A percentile compares a stretch with the other conserved stretches of the same genome.
Evolutionary conservation across 768 basidiomycete species (phyloP).

Genomic region (Fistulinella prunicolor): DNA sequence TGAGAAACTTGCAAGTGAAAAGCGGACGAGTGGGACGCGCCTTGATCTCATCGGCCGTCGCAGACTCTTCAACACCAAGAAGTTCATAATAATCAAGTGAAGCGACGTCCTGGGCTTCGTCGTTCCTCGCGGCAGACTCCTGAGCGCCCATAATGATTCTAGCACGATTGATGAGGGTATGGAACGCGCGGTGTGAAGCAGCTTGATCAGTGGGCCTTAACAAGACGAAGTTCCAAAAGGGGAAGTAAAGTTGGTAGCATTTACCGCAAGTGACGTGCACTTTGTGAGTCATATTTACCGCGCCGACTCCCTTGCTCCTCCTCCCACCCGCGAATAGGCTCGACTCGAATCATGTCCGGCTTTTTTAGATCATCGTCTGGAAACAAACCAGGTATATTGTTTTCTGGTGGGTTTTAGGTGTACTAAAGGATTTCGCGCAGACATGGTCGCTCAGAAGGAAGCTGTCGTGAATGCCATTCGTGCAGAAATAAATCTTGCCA

Average conservation of each 20-base stretch:
- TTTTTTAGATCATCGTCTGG: slow-evolving; percentile 43
- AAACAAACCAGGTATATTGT: slow-evolving; percentile 26
- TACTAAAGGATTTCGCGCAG: slow-evolving; percentile 21
- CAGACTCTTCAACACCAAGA: slow-evolving; percentile 76
- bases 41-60: slow-evolving; percentile 87
- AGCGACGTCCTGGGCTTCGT: slow-evolving; percentile 23
- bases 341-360: slow-evolving; percentile 49
- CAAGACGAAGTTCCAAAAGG: slow-evolving; percentile 14
- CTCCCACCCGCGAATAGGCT: too few relatives aligned
- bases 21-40: slow-evolving; percentile 34
- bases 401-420: not conserved
- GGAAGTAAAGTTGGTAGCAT: not conserved
- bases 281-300: too few relatives aligned
- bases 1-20: slow-evolving; percentile 2
- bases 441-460: slow-evolving; percentile 39
- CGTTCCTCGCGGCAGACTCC: slow-evolving; percentile 52
- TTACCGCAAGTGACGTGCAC: too few relatives aligned
- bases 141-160: slow-evolving; percentile 57
- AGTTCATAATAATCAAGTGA: slow-evolving; percentile 77
- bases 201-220: too few relatives aligned
- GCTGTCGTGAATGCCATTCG: slow-evolving; percentile 60
- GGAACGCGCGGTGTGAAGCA: too few relatives aligned
- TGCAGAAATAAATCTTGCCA: slow-evolving; percentile 66
- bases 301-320: too few relatives aligned
- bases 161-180: not conserved